These are phyloP conservation scores for Melampsora larici-populina DNA, from an alignment of 1,284 basidiomycete species.

Conservation along the genomic window DNA sequence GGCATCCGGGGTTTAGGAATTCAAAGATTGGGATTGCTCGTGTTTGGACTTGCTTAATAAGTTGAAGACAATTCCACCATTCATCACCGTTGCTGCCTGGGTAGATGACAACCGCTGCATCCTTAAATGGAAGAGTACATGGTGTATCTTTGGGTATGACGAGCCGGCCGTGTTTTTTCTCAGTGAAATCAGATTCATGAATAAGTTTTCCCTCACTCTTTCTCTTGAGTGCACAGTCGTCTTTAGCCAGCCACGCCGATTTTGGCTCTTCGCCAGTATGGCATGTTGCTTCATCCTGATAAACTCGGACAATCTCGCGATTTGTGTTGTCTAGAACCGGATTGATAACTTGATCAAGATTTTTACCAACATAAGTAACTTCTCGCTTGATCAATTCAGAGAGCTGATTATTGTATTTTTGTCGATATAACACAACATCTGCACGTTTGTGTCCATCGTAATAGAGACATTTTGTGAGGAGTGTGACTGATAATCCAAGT, in stretches of 20 bases:
- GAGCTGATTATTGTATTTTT: not conserved
- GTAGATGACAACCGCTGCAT: constrained; percentile 14
- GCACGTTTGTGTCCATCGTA: constrained; percentile 21
- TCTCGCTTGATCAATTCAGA: not conserved
- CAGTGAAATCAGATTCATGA: constrained; percentile 3
- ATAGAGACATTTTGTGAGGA: constrained; percentile 26
- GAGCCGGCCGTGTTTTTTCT: not conserved
- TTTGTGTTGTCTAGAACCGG: not conserved
- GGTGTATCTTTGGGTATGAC: not conserved
- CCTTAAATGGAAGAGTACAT: not conserved
- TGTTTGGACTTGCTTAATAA: constrained; percentile 1
- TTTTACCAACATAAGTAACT: not conserved
- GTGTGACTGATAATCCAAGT: constrained; percentile 10
- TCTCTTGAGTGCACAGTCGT: not conserved
- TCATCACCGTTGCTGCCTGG: constrained; percentile 9
- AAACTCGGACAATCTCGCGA: not conserved
- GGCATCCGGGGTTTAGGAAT: too few relatives aligned
- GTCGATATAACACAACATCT: constrained; percentile 10
- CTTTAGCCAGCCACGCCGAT: not conserved
- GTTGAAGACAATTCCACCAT: constrained; percentile 5
- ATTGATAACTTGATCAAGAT: not conserved
- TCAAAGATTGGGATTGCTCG: too few relatives aligned
- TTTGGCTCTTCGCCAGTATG: not conserved
- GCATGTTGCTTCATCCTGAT: not conserved
- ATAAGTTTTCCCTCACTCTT: not conserved